Conservation (phyloP, 208 protist genomes). For the Leishmania aethiopica region DNA sequence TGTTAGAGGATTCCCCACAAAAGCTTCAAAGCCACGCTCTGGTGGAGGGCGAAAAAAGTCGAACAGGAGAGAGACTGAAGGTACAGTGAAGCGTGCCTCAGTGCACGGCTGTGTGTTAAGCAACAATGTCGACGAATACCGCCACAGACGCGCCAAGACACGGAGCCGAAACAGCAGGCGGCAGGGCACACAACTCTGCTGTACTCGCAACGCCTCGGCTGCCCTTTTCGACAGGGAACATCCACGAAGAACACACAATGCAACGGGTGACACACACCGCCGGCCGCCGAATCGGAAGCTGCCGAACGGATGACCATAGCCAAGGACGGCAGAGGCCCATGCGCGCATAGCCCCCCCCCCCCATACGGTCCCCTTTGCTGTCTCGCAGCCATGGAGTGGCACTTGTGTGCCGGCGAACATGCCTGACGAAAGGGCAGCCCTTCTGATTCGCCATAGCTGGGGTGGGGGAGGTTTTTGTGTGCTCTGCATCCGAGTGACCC, state of each 20-base stretch:
- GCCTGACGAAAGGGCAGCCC: background rate
- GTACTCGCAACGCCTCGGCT: background rate
- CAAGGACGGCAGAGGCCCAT: background rate
- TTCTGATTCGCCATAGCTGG: background rate
- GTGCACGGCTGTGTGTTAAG: background rate
- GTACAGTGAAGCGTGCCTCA: background rate
- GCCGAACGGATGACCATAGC: background rate
- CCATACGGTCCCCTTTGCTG: background rate
- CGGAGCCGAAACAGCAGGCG: background rate
- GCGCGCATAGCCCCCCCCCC: background rate
- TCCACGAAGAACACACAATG: background rate
- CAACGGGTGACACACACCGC: background rate
- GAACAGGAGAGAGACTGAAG: background rate
- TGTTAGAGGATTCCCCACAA: background rate
- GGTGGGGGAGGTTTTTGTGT: too few relatives aligned
- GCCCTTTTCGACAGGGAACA: background rate
- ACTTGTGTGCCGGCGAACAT: background rate
- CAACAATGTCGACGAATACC: background rate
- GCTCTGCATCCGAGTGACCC: background rate
- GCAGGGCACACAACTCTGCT: background rate
- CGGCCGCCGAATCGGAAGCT: background rate
- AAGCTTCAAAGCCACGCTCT: background rate
- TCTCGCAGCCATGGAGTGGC: background rate
- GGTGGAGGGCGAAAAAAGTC: background rate
- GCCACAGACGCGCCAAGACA: background rate